A percentile compares a stretch with the other conserved stretches of the same genome.
Evolutionary conservation across 169 alveolate species (phyloP).

Genomic region (Plasmodium blacklocki): DNA sequence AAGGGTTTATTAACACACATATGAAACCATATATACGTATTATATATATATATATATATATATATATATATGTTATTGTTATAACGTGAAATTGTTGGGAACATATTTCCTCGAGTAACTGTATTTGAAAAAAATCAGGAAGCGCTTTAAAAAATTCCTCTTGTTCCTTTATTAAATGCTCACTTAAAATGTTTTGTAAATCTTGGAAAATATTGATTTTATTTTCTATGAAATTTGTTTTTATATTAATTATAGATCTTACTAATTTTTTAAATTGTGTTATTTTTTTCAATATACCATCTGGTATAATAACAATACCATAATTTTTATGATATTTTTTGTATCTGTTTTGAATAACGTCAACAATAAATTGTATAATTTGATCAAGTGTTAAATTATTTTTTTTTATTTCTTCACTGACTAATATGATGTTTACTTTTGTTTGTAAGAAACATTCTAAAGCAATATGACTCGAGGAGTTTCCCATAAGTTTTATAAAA

Average conservation of each 20-base stretch:
- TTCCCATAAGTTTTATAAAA: constrained; percentile 95
- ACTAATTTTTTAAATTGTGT: constrained; percentile 92
- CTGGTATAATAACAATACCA: constrained; percentile 95
- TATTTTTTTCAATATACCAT: constrained; percentile 94
- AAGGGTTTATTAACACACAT: no score
- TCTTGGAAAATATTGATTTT: constrained; percentile 59
- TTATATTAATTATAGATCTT: constrained; percentile 89
- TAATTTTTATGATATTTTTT: constrained; percentile 87
- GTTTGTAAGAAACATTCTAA: constrained; percentile 94
- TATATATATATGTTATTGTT: no score
- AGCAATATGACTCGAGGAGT: constrained; percentile 95
- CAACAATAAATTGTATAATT: constrained; percentile 87
- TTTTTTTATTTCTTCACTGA: constrained; percentile 93
- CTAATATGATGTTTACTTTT: constrained; percentile 90
- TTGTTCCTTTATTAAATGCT: constrained; percentile 76
- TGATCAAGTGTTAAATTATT: constrained; percentile 86
- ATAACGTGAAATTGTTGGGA: neutral
- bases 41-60: no score
- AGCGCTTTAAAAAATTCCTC: neutral
- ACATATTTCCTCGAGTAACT: constrained; percentile 1
- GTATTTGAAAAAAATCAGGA: constrained; percentile 24
- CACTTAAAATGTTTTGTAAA: constrained; percentile 95
- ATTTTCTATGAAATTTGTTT: neutral
- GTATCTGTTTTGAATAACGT: constrained; percentile 88
- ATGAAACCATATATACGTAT: no score